A percentile compares a stretch with the other conserved stretches of the same genome.
phyloP scores from a whole-genome alignment of 495 filamentous ascomycete species.

The Penicillium simplicissimum region DNA sequence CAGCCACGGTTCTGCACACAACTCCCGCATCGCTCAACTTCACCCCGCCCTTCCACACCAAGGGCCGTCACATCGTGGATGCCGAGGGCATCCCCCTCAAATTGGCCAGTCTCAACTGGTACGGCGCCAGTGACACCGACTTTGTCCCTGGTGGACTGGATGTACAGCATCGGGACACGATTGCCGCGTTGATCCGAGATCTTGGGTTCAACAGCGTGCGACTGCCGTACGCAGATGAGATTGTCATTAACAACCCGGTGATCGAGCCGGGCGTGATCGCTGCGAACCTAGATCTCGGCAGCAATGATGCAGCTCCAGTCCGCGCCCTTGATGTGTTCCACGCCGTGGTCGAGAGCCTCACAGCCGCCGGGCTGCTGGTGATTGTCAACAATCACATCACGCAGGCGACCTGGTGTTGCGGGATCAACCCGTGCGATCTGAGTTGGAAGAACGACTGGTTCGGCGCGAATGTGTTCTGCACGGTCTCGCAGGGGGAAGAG shows the following conservation, averaged over 20 bases:
- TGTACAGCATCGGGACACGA: conserved; percentile 54
- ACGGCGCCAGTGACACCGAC: conserved; percentile 59
- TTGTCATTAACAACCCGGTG: conserved; percentile 54
- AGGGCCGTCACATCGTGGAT: conserved; percentile 58
- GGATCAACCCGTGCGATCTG: conserved; percentile 59
- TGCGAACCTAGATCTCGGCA: conserved; percentile 56
- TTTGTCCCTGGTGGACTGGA: conserved; percentile 63
- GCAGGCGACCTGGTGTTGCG: conserved; percentile 61
- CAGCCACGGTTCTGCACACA: neutral
- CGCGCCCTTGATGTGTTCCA: conserved; percentile 55
- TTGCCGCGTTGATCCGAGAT: conserved; percentile 50
- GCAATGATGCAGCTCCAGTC: conserved; percentile 4
- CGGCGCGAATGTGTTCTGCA: conserved; percentile 44
- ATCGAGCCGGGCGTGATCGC: conserved; percentile 48
- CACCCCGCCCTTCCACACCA: conserved; percentile 51
- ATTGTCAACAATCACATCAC: conserved; percentile 66
- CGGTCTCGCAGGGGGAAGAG: conserved; percentile 55
- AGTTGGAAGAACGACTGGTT: conserved; percentile 59
- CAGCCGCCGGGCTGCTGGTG: conserved; percentile 56
- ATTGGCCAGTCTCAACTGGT: conserved; percentile 63
- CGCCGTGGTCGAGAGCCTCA: conserved; percentile 54
- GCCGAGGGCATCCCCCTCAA: conserved; percentile 50
- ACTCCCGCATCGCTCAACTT: conserved; percentile 8
- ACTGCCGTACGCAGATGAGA: conserved; percentile 62
- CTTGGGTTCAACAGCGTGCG: conserved; percentile 67